Conservation (phyloP, 164 flowering plant species). For the Brasenia schreberi region DNA sequence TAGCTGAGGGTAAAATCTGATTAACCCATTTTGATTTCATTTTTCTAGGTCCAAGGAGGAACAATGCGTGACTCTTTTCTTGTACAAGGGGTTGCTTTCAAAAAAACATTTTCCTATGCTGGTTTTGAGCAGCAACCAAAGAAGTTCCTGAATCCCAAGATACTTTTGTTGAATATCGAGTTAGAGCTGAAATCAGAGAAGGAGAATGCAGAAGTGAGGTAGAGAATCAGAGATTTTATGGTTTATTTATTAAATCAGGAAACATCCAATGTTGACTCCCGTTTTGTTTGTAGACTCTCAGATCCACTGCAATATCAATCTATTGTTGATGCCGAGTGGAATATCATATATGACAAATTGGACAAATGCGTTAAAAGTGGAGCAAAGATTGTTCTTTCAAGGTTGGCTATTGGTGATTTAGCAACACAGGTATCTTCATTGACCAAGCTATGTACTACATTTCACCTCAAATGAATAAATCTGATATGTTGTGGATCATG, state of each 20-base stretch:
- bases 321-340: slow-evolving; percentile 99
- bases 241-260: not conserved
- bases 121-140: slow-evolving; percentile 99
- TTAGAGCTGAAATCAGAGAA: slow-evolving; percentile 97
- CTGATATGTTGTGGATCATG: not conserved
- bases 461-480: not conserved
- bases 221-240: not conserved
- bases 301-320: slow-evolving; percentile 97
- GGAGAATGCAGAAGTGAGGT: slow-evolving; percentile 99
- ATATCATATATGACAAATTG: slow-evolving; percentile 94
- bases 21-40: not conserved
- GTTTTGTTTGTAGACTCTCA: slow-evolving; percentile 44
- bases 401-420: slow-evolving; percentile 93
- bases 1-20: too few species aligned
- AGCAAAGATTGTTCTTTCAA: slow-evolving; percentile 88
- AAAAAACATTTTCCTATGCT: slow-evolving; percentile 92
- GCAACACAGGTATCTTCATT: slow-evolving; percentile 74
- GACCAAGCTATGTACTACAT: not conserved
- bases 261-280: not conserved
- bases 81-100: slow-evolving; percentile 94
- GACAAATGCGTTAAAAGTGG: slow-evolving; percentile 96
- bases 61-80: slow-evolving; percentile 93
- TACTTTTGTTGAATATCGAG: slow-evolving; percentile 79
- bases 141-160: slow-evolving; percentile 74
- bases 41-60: slow-evolving; percentile 86